Evolutionary conservation across 305 asterid genomes (phyloP).

Genomic region (Coffea humblotiana): DNA sequence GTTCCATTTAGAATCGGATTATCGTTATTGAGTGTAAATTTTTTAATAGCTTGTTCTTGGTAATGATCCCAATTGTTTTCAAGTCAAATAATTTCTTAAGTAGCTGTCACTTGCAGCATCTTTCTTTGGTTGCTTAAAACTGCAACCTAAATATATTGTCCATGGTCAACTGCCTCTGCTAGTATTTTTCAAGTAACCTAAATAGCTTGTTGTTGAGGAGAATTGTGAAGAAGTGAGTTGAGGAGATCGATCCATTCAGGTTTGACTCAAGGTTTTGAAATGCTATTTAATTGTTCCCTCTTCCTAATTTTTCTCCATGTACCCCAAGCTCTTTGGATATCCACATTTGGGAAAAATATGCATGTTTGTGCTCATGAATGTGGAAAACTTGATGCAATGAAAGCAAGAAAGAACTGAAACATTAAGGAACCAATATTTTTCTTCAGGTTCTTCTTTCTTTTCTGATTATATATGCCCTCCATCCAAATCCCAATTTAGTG

Average conservation of each 20-base stretch:
- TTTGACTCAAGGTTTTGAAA: background rate
- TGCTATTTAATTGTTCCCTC: background rate
- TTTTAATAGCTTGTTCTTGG: background rate
- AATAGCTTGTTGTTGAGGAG: slow-evolving; percentile 2
- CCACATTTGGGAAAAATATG: no score
- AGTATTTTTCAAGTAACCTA: background rate
- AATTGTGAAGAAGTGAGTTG: background rate
- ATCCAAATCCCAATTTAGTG: background rate
- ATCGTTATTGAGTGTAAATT: background rate
- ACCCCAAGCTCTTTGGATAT: background rate
- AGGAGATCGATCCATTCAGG: background rate
- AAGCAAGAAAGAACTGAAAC: background rate
- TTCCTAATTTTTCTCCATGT: background rate
- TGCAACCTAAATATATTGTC: background rate
- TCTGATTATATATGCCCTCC: background rate
- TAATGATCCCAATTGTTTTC: background rate
- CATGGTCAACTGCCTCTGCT: slow-evolving; percentile 19
- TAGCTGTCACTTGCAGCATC: slow-evolving; percentile 24
- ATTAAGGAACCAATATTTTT: background rate
- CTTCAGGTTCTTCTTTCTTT: background rate
- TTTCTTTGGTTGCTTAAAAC: slow-evolving; percentile 17
- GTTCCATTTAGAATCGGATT: background rate
- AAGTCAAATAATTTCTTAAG: slow-evolving; percentile 33
- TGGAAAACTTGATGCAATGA: background rate
- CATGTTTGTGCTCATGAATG: background rate